Percentiles rank a stretch among this genome's conserved stretches.
phyloP scores from a whole-genome alignment of 1,284 basidiomycete genomes.

The Apiotrichum mycotoxinovorans region DNA sequence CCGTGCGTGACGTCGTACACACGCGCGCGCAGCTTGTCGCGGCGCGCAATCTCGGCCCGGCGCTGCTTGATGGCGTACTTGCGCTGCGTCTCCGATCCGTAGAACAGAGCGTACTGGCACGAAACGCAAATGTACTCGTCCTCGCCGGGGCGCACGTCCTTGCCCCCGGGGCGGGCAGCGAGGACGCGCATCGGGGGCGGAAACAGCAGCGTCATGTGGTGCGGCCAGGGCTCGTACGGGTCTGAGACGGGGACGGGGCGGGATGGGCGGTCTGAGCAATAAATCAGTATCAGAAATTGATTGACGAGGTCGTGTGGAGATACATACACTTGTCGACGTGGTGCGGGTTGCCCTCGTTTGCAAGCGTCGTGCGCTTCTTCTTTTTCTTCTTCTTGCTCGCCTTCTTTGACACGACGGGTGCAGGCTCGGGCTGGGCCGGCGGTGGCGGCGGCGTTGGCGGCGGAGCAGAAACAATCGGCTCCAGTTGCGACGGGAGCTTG shows the following conservation, averaged over 20 bases:
- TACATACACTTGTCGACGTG: conserved; percentile 67
- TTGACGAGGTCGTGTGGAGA: background rate
- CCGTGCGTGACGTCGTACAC: conserved; percentile 55
- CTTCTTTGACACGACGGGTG: conserved; percentile 23
- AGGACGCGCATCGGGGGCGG: conserved; percentile 40
- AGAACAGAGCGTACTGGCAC: conserved; percentile 82
- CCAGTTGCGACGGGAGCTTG: conserved; percentile 21
- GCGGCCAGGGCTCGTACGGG: conserved; percentile 38
- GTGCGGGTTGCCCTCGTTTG: conserved; percentile 84
- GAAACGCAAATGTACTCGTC: conserved; percentile 87
- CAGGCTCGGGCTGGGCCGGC: background rate
- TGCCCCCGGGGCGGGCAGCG: conserved; percentile 21
- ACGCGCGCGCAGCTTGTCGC: conserved; percentile 70
- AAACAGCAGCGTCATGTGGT: conserved; percentile 40
- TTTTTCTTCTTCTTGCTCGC: conserved; percentile 64
- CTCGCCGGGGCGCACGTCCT: conserved; percentile 53
- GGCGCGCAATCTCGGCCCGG: conserved; percentile 70
- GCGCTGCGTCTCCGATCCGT: conserved; percentile 62
- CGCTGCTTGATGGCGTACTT: conserved; percentile 66
- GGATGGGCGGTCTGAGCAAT: conserved; percentile 40
- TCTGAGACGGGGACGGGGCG: conserved; percentile 28
- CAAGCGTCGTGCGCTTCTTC: conserved; percentile 79
- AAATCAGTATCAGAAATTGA: background rate
- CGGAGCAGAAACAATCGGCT: background rate
- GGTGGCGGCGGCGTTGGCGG: background rate